Evolutionary conservation across 768 basidiomycete species (phyloP), one percentile per base, ranked within the genome.

Genomic region (Dacryopinax primogenitus): DNA sequence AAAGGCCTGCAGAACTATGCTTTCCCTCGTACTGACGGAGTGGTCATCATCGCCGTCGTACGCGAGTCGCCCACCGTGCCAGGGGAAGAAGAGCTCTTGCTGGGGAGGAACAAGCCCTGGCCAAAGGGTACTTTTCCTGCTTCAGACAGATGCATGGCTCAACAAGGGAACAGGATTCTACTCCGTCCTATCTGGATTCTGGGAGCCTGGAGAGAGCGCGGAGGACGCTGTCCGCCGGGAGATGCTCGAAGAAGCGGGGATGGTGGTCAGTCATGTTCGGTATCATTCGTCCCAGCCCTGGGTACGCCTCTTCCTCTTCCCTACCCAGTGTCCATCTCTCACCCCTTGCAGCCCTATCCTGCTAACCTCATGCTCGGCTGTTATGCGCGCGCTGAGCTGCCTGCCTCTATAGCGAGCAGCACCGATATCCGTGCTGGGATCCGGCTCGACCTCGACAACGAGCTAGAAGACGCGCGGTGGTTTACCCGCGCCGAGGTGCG

Each of bases 241-340:
- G 74, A 86, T 95, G 74, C 91, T 91, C 86, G 95, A 99, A 74
- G 95, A 98, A 74, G 89, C 91, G 1, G 95, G 95, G 2, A 82
- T 98, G 18, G 82, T 80, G 61, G 90, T 91, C 26, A 87, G 86
- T 78, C 81, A 91, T 68, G 82, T 93, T 26, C 80, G 79, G 68
- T 97, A 95, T 72, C 90, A 93, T 74, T 90, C 88, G 64, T 83
- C 80, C 34, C 90, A 92, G 70, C 91, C 91, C 63, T 93, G 90
- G 35, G 45, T 21, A 4, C 6, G 62, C 62, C 4, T 21, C 47
- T 62, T 30, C 33, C 33, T 32, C 23, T 62, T 41, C n/a, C n/a
- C n/a, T n/a, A n/a, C n/a, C n/a, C n/a, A n/a, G n/a, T n/a, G n/a
- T n/a, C n/a, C 6, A 16, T 63, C 35, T 64, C 44, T 34, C 39